These are phyloP conservation scores for Filobasidium uniguttulatum DNA, from an alignment of 1,284 basidiomycete species.

Conservation along the genomic window DNA sequence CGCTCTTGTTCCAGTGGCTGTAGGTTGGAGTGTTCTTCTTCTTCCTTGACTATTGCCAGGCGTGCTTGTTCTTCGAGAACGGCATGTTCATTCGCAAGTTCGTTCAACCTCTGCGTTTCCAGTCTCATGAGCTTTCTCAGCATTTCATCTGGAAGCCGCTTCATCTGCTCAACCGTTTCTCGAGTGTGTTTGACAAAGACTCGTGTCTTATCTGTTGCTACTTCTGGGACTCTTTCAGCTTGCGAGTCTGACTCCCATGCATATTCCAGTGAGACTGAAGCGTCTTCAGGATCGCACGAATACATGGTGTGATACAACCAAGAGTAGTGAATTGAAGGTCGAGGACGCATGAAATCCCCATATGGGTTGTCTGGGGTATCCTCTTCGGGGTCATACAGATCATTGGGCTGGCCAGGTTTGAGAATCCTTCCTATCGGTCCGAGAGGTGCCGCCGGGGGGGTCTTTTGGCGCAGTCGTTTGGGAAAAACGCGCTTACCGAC, in stretches of 20 bases:
- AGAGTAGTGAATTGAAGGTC: not conserved
- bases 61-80: no score
- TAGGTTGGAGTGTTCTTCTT: no score
- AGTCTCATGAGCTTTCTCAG: no score
- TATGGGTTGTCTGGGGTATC: no score
- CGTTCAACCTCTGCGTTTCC: no score
- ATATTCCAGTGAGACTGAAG: not conserved
- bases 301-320: not conserved
- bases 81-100: no score
- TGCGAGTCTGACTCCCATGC: not conserved
- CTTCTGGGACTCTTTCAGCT: not conserved
- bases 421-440: not conserved
- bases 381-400: not conserved
- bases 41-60: no score
- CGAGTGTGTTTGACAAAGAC: not conserved
- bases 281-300: not conserved
- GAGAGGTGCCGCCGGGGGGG: not conserved
- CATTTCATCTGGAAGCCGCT: not conserved
- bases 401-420: not conserved
- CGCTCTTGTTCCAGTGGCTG: no score
- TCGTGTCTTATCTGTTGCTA: not conserved
- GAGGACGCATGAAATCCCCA: no score
- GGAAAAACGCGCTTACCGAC: not conserved
- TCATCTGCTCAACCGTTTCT: no score
- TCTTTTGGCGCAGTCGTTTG: not conserved